Evolutionary conservation across 2,329 filamentous ascomycete genomes (phyloP).

Genomic region (Xylariaceae sp.): DNA sequence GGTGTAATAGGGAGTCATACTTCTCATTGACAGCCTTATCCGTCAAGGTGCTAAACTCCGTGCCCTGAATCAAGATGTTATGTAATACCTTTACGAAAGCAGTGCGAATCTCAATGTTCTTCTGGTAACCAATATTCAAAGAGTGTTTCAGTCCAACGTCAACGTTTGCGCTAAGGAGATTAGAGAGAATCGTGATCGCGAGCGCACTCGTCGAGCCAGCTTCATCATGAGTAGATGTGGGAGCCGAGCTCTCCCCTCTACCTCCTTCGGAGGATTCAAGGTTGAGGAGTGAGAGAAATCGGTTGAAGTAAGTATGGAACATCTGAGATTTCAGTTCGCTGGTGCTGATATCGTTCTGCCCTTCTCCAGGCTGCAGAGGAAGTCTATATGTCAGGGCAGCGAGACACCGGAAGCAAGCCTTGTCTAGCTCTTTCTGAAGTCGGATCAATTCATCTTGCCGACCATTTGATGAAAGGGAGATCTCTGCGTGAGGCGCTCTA

Average conservation of each 20-base stretch:
- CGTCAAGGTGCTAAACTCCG: conserved; percentile 65
- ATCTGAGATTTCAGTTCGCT: conserved; percentile 67
- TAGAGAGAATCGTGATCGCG: conserved; percentile 64
- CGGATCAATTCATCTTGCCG: conserved; percentile 55
- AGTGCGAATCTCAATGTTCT: conserved; percentile 65
- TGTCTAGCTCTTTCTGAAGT: conserved; percentile 62
- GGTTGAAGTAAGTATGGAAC: conserved; percentile 69
- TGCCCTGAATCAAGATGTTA: conserved; percentile 68
- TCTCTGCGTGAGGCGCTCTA: too few relatives aligned
- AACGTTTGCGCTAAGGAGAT: conserved; percentile 66
- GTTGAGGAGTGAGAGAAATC: conserved; percentile 63
- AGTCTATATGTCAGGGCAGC: conserved; percentile 63
- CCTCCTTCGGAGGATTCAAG: conserved; percentile 45
- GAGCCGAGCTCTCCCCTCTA: too few relatives aligned
- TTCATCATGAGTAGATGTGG: conserved; percentile 48
- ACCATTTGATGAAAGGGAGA: conserved; percentile 38
- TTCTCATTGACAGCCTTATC: conserved; percentile 65
- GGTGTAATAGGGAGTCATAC: conserved; percentile 60
- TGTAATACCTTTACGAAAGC: conserved; percentile 68
- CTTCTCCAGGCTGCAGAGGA: conserved; percentile 62
- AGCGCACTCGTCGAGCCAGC: conserved; percentile 55
- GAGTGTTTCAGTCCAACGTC: conserved; percentile 69
- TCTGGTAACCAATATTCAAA: conserved; percentile 66
- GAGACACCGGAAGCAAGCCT: conserved; percentile 61
- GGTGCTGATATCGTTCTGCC: conserved; percentile 61